Percentiles rank a stretch among this genome's conserved stretches.
Evolutionary conservation across 139 green algal genomes (phyloP).

Genomic region (Haematococcus sp.): DNA sequence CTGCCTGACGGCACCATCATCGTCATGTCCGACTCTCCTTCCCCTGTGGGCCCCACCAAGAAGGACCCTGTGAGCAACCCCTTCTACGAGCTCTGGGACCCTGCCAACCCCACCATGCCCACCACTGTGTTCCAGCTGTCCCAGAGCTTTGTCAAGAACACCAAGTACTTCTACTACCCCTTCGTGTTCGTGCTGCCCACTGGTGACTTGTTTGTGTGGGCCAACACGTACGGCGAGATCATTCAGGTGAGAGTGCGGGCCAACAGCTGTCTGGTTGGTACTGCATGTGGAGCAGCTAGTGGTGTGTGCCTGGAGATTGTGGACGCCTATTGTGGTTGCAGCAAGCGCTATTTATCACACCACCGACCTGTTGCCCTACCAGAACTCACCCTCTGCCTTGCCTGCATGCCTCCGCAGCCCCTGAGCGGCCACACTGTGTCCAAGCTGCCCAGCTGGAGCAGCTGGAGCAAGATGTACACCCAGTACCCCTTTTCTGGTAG

Average conservation of each 20-base stretch:
- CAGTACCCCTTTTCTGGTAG: slow-evolving; percentile 31
- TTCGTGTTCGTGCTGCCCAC: slow-evolving; percentile 13
- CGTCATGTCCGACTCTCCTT: slow-evolving; percentile 22
- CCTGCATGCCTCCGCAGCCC: no score
- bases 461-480: neutral
- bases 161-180: slow-evolving; percentile 33
- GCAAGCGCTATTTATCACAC: no score
- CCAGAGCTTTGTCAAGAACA: slow-evolving; percentile 10
- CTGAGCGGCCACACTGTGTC: slow-evolving; percentile 3
- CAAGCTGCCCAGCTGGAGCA: slow-evolving; percentile 15
- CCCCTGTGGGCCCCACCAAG: slow-evolving; percentile 11
- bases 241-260: neutral
- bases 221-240: slow-evolving; percentile 29
- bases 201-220: slow-evolving; percentile 25
- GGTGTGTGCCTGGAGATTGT: neutral
- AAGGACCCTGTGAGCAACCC: slow-evolving; percentile 11
- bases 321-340: no score
- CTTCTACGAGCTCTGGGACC: slow-evolving; percentile 36
- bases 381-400: no score
- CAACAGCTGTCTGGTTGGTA: no score
- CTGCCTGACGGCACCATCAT: neutral
- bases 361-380: no score
- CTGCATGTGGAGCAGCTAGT: no score
- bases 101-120: slow-evolving; percentile 8
- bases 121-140: slow-evolving; percentile 15